These are phyloP conservation scores for Fusarium sp. DNA, from an alignment of 2,329 filamentous ascomycete genomes.

Conservation along the genomic window DNA sequence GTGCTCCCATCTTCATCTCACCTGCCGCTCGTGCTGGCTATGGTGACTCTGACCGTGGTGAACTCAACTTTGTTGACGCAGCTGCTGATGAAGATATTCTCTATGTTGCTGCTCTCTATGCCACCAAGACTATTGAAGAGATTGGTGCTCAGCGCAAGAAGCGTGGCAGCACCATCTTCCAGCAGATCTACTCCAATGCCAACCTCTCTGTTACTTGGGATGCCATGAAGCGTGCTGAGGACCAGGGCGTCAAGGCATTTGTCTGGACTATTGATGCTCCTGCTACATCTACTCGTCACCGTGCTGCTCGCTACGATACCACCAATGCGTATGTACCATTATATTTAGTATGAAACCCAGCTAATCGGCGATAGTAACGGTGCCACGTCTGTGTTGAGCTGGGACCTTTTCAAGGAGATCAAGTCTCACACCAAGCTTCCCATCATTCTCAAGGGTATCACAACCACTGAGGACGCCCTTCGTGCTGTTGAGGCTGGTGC, in stretches of 20 bases:
- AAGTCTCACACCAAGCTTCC: slow-evolving; percentile 47
- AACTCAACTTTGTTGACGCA: slow-evolving; percentile 59
- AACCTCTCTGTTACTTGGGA: slow-evolving; percentile 49
- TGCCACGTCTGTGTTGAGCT: slow-evolving; percentile 37
- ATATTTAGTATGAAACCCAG: no score
- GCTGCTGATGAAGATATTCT: slow-evolving; percentile 57
- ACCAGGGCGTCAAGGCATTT: slow-evolving; percentile 49
- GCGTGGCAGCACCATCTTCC: slow-evolving; percentile 45
- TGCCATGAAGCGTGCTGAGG: slow-evolving; percentile 46
- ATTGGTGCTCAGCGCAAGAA: slow-evolving; percentile 43
- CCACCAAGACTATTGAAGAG: slow-evolving; percentile 48
- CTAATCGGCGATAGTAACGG: no score
- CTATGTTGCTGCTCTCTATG: slow-evolving; percentile 52
- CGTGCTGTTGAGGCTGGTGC: slow-evolving; percentile 46
- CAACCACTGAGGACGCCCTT: slow-evolving; percentile 51
- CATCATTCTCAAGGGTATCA: slow-evolving; percentile 52
- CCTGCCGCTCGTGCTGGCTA: slow-evolving; percentile 57
- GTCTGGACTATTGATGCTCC: slow-evolving; percentile 51
- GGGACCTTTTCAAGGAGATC: slow-evolving; percentile 45
- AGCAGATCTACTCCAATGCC: slow-evolving; percentile 49
- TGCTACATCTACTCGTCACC: slow-evolving; percentile 35
- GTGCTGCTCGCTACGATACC: slow-evolving; percentile 41
- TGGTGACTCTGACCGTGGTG: slow-evolving; percentile 53
- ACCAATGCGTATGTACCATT: slow-evolving; percentile 38
- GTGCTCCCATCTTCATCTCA: slow-evolving; percentile 60